Evolutionary conservation across 2,329 filamentous ascomycete genomes (phyloP).

Genomic region (Paecilomyces fulvus): DNA sequence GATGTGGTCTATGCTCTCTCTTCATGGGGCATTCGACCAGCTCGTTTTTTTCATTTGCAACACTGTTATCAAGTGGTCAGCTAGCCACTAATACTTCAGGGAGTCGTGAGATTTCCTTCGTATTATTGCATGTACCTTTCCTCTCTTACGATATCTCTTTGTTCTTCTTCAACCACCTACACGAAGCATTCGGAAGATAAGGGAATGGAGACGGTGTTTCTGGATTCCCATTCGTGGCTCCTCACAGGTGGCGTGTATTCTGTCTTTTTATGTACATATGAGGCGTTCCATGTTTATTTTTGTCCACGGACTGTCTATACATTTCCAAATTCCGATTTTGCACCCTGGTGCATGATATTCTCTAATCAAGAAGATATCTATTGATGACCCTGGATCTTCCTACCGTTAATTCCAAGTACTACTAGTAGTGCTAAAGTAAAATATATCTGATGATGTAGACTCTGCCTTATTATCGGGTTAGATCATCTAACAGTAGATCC

Average conservation of each 20-base stretch:
- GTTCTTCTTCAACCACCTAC: background rate
- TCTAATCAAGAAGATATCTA: background rate
- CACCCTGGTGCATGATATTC: background rate
- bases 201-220: conserved; percentile 8
- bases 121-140: background rate
- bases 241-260: background rate
- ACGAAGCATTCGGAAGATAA: background rate
- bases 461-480: too few relatives aligned
- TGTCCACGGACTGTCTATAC: background rate
- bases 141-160: background rate
- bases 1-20: background rate
- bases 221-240: background rate
- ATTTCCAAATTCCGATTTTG: background rate
- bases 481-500: too few relatives aligned
- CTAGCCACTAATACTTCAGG: background rate
- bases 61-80: background rate
- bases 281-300: background rate
- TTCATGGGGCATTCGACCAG: background rate
- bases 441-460: too few relatives aligned
- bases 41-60: background rate
- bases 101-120: background rate
- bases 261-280: background rate
- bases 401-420: too few relatives aligned
- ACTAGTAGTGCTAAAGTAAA: too few relatives aligned
- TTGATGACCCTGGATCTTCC: too few relatives aligned